Conservation (phyloP, 805 yeast species). For the Candida dajiaensis region DNA sequence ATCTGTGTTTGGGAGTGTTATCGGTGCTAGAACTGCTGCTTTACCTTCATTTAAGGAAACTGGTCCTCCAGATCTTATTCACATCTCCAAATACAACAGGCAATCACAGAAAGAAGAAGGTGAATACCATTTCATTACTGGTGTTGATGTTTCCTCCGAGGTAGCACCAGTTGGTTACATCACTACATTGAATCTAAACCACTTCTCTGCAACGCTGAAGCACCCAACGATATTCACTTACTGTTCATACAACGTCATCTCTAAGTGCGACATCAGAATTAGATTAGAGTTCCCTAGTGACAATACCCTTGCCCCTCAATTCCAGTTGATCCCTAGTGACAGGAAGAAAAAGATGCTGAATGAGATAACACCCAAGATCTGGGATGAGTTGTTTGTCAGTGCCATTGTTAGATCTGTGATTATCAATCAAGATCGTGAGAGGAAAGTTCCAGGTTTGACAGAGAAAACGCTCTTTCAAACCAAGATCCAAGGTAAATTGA, state of each 20-base stretch:
- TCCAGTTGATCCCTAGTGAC: conserved; percentile 30
- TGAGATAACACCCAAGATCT: conserved; percentile 32
- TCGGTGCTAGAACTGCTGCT: conserved; percentile 41
- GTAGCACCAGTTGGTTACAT: conserved; percentile 43
- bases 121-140: conserved; percentile 42
- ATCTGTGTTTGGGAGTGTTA: conserved; percentile 43
- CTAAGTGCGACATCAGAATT: conserved; percentile 65
- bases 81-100: conserved; percentile 30
- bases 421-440: conserved; percentile 46
- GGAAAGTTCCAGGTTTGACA: conserved; percentile 54
- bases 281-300: conserved; percentile 50
- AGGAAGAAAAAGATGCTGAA: conserved; percentile 26
- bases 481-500: conserved; percentile 5
- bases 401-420: conserved; percentile 47
- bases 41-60: conserved; percentile 40
- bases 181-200: conserved; percentile 29
- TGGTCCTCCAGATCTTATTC: conserved; percentile 74
- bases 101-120: conserved; percentile 38
- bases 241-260: conserved; percentile 69
- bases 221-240: conserved; percentile 37
- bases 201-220: conserved; percentile 14
- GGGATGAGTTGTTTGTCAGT: conserved; percentile 62
- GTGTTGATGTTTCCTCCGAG: conserved; percentile 39
- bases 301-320: conserved; percentile 26
- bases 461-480: conserved; percentile 36